These are phyloP conservation scores for Aspergillus luchuensis DNA, from an alignment of 2,329 filamentous ascomycete species.

Conservation along the genomic window DNA sequence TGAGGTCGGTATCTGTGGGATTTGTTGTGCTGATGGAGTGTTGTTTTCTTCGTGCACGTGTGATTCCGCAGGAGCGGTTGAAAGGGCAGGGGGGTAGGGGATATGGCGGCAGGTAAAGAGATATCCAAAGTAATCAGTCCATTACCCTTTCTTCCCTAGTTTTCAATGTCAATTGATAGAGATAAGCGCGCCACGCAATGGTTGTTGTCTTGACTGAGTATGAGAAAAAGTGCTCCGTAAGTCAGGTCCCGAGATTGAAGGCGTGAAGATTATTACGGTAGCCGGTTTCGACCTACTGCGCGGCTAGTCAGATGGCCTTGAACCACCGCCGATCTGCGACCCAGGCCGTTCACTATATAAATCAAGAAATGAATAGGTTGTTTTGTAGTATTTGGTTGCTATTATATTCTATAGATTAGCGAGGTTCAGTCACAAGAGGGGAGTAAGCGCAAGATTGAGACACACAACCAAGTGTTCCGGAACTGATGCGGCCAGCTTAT, in stretches of 20 bases:
- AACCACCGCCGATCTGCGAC: not conserved
- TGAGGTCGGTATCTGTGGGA: conserved; percentile 8
- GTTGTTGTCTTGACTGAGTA: not conserved
- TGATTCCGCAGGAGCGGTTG: not conserved
- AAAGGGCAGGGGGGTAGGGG: not conserved
- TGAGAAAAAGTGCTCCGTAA: conserved; percentile 3
- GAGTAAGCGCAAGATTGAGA: not conserved
- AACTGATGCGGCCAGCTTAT: not conserved
- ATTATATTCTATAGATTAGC: not conserved
- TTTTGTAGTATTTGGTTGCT: not conserved
- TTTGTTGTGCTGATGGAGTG: not conserved
- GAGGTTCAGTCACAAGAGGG: not conserved
- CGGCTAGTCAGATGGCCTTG: conserved; percentile 13
- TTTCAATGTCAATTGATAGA: not conserved
- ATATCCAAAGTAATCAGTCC: not conserved
- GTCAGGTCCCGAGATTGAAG: conserved; percentile 21
- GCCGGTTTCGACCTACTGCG: conserved; percentile 22
- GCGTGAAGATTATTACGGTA: conserved; percentile 33
- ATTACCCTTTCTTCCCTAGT: not conserved
- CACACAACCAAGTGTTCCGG: not conserved
- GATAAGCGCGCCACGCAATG: not conserved
- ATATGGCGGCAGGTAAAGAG: not conserved
- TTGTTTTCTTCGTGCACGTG: not conserved
- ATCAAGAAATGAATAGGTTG: not conserved
- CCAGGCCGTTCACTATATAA: not conserved